Conservation (phyloP, 2,329 filamentous ascomycete genomes). For the Sclerotinia trifoliorum region DNA sequence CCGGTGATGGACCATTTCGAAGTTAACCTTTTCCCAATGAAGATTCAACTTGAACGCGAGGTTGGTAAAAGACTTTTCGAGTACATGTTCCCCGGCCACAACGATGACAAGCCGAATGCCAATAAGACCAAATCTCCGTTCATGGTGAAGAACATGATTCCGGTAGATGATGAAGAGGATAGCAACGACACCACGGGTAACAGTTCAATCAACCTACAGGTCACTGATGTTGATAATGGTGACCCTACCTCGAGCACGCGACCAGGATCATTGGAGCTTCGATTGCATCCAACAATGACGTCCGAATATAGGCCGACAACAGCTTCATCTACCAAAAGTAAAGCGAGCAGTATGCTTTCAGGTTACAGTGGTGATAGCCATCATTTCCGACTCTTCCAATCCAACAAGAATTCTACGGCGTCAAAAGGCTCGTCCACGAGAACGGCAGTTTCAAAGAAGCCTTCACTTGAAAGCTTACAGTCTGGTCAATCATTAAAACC, state of each 20-base stretch:
- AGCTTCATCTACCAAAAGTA: constrained; percentile 30
- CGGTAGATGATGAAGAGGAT: constrained; percentile 39
- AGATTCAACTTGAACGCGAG: constrained; percentile 89
- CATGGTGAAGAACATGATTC: constrained; percentile 52
- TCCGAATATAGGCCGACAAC: constrained; percentile 45
- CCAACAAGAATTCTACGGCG: constrained; percentile 36
- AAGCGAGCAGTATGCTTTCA: constrained; percentile 34
- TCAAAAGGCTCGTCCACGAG: constrained; percentile 25
- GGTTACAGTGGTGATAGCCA: constrained; percentile 37
- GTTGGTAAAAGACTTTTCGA: constrained; percentile 92
- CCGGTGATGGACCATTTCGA: constrained; percentile 97
- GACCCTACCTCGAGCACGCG: constrained; percentile 59
- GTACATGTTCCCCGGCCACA: constrained; percentile 91
- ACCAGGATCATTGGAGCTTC: constrained; percentile 74
- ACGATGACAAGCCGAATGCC: constrained; percentile 40
- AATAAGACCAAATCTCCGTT: constrained; percentile 62
- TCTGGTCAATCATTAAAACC: constrained; percentile 33
- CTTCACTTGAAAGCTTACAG: constrained; percentile 38
- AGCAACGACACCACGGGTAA: constrained; percentile 41
- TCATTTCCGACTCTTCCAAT: constrained; percentile 47
- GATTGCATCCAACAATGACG: constrained; percentile 78
- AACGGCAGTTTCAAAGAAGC: constrained; percentile 36
- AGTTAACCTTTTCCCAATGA: constrained; percentile 87
- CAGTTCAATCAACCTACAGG: constrained; percentile 26
- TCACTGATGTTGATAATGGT: constrained; percentile 43